Conservation (phyloP, 805 yeast genomes). For the Komagataella mondaviorum region DNA sequence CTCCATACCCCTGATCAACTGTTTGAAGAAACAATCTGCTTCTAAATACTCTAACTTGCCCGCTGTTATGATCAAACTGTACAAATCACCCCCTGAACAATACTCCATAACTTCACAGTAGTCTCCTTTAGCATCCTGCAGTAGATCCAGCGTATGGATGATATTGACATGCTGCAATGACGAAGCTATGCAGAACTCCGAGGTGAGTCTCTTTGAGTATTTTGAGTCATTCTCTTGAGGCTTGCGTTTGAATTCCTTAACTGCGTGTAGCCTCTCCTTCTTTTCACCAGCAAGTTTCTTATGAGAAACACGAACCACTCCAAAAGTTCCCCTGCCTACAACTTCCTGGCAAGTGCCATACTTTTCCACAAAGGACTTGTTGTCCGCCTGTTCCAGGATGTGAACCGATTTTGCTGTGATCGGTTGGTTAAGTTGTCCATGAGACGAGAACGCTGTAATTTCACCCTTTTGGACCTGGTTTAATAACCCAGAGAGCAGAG, state of each 20-base stretch:
- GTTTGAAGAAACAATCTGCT: slow-evolving; percentile 86
- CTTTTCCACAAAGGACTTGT: slow-evolving; percentile 63
- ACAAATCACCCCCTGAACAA: slow-evolving; percentile 73
- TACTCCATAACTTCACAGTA: slow-evolving; percentile 81
- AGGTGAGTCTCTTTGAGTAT: slow-evolving; percentile 61
- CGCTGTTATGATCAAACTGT: slow-evolving; percentile 57
- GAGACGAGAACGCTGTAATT: slow-evolving; percentile 13
- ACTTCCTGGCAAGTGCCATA: slow-evolving; percentile 94
- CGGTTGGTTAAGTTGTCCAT: slow-evolving; percentile 9
- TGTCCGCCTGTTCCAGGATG: slow-evolving; percentile 11
- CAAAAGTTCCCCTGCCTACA: slow-evolving; percentile 88
- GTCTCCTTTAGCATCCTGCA: slow-evolving; percentile 72
- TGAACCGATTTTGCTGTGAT: slow-evolving; percentile 6
- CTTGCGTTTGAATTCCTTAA: slow-evolving; percentile 66
- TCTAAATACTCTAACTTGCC: slow-evolving; percentile 74
- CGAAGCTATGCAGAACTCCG: slow-evolving; percentile 74
- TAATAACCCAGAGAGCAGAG: slow-evolving; percentile 54
- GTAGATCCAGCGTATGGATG: slow-evolving; percentile 60
- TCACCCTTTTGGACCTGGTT: slow-evolving; percentile 35
- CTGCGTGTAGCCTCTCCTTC: slow-evolving; percentile 57
- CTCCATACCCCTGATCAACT: slow-evolving; percentile 66
- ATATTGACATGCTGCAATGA: slow-evolving; percentile 69
- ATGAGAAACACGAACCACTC: slow-evolving; percentile 84
- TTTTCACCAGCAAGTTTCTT: slow-evolving; percentile 28
- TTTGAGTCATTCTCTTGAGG: slow-evolving; percentile 50